Evolutionary conservation across 345 rosid species (phyloP).

Genomic region (Gossypium herbaceum): DNA sequence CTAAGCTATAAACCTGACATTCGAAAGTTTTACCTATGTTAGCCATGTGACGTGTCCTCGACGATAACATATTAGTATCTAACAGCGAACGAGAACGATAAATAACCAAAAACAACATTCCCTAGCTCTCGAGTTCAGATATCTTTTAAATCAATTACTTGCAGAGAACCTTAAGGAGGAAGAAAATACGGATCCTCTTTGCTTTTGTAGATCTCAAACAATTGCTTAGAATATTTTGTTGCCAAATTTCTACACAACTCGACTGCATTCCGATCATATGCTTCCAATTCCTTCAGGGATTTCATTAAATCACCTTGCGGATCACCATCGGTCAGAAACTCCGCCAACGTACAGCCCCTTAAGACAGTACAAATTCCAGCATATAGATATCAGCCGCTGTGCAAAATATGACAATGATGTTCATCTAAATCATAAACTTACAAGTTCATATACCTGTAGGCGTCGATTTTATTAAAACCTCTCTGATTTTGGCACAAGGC

Average conservation of each 20-base stretch:
- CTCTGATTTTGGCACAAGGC: slow-evolving; percentile 39
- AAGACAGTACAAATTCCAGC: slow-evolving; percentile 12
- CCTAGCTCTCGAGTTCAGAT: neutral
- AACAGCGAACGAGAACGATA: neutral
- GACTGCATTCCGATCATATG: slow-evolving; percentile 28
- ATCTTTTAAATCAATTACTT: neutral
- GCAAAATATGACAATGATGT: neutral
- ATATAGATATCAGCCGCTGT: neutral
- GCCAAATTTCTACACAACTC: slow-evolving; percentile 55
- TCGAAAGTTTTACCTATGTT: neutral
- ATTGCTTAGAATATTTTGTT: slow-evolving; percentile 52
- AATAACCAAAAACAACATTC: neutral
- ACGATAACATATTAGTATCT: neutral
- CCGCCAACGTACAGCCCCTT: slow-evolving; percentile 54
- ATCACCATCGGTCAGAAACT: slow-evolving; percentile 56
- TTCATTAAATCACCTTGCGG: slow-evolving; percentile 49
- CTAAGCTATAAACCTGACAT: neutral
- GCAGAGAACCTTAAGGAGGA: slow-evolving; percentile 9
- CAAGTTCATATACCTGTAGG: slow-evolving; percentile 45
- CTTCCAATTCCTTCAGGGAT: slow-evolving; percentile 51
- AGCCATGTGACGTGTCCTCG: neutral
- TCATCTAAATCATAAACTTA: neutral
- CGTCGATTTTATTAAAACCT: slow-evolving; percentile 71
- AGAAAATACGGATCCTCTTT: slow-evolving; percentile 57
- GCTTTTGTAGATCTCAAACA: slow-evolving; percentile 61